Conservation (phyloP, 495 filamentous ascomycete genomes). For the Friedmanniomyces endolithicus region DNA sequence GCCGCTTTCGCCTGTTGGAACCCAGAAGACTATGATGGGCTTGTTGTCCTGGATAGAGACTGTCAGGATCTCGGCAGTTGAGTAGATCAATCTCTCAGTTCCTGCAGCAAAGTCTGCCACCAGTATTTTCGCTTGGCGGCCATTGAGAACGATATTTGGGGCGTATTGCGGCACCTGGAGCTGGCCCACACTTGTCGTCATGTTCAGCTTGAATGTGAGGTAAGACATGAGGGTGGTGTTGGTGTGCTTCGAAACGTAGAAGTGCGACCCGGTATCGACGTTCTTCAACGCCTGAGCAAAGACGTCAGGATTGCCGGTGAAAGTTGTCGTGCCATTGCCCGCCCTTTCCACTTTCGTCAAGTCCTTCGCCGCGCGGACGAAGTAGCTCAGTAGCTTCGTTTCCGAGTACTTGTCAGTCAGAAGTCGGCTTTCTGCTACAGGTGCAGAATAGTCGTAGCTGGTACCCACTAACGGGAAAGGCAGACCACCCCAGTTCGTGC, state of each 20-base stretch:
- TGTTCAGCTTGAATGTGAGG: slow-evolving; percentile 41
- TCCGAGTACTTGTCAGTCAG: slow-evolving; percentile 49
- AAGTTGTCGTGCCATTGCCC: slow-evolving; percentile 45
- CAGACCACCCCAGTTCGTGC: slow-evolving; percentile 42
- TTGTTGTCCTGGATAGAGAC: slow-evolving; percentile 30
- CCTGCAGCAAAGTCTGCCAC: slow-evolving; percentile 47
- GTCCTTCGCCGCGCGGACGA: slow-evolving; percentile 42
- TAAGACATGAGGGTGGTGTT: slow-evolving; percentile 36
- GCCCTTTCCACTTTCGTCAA: slow-evolving; percentile 42
- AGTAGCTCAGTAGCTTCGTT: slow-evolving; percentile 46
- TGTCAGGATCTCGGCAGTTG: slow-evolving; percentile 48
- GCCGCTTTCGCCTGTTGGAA: slow-evolving; percentile 13
- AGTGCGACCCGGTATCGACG: slow-evolving; percentile 40
- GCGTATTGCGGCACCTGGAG: slow-evolving; percentile 34
- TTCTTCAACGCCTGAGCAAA: slow-evolving; percentile 42
- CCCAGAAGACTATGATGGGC: slow-evolving; percentile 17
- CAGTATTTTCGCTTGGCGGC: slow-evolving; percentile 48
- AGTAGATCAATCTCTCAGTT: slow-evolving; percentile 42
- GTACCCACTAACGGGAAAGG: slow-evolving; percentile 20
- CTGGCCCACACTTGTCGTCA: slow-evolving; percentile 42
- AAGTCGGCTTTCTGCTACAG: slow-evolving; percentile 44
- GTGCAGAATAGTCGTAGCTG: slow-evolving; percentile 27
- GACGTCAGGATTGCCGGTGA: slow-evolving; percentile 35
- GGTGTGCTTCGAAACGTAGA: slow-evolving; percentile 45
- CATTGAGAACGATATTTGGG: slow-evolving; percentile 37